A percentile compares a stretch with the other conserved stretches of the same genome.
Conservation (phyloP, 2,329 filamentous ascomycete genomes). For the Colletotrichum musae region DNA sequence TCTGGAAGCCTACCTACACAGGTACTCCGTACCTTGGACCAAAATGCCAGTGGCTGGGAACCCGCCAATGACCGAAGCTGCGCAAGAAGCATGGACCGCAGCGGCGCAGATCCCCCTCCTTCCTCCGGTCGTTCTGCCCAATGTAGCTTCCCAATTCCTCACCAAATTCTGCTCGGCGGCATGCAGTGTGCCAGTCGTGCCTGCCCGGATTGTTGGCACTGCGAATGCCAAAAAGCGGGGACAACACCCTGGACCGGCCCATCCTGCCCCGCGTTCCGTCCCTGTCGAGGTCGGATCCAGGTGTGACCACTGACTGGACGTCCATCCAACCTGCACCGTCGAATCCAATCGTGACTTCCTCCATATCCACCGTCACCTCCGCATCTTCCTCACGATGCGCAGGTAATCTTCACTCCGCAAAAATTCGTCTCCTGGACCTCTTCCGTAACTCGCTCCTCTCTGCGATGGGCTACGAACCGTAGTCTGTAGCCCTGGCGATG, state of each 20-base stretch:
- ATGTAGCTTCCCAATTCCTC: conserved; percentile 1
- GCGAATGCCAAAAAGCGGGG: not conserved
- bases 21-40: not conserved
- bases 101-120: conserved; percentile 30
- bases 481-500: not conserved
- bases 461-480: not conserved
- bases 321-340: conserved; percentile 10
- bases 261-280: conserved; percentile 18
- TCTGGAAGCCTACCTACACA: not conserved
- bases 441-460: not conserved
- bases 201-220: conserved; percentile 17
- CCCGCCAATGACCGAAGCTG: conserved; percentile 16
- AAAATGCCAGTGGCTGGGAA: conserved; percentile 24
- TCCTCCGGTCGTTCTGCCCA: not conserved
- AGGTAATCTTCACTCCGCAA: not conserved
- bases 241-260: conserved; percentile 3
- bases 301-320: not conserved
- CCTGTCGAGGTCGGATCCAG: no score
- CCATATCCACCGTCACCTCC: conserved; percentile 1
- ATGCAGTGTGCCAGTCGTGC: conserved; percentile 1
- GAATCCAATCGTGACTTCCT: not conserved
- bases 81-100: conserved; percentile 22
- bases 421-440: not conserved
- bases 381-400: not conserved
- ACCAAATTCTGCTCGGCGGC: conserved; percentile 5